Evolutionary conservation across 805 yeast species (phyloP).

Genomic region (Candida takata): DNA sequence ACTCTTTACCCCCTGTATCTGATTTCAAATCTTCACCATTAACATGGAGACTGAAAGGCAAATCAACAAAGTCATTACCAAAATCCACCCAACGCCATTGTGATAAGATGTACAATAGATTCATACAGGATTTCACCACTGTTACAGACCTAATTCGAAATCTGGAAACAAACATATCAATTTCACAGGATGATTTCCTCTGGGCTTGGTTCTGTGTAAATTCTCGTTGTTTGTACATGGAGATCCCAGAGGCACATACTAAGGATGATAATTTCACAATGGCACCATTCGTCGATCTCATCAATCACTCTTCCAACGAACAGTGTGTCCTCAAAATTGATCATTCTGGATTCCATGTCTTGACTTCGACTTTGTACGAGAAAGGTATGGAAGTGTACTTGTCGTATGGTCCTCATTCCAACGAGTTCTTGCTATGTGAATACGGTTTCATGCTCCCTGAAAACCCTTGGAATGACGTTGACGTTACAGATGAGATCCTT

Average conservation of each 20-base stretch:
- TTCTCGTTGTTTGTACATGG: slow-evolving; percentile 83
- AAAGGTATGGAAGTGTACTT: slow-evolving; percentile 54
- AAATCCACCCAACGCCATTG: slow-evolving; percentile 33
- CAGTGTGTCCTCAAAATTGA: slow-evolving; percentile 47
- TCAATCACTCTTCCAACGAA: slow-evolving; percentile 57
- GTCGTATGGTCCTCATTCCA: slow-evolving; percentile 85
- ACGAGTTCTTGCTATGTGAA: slow-evolving; percentile 74
- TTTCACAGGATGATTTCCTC: slow-evolving; percentile 28
- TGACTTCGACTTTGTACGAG: slow-evolving; percentile 26
- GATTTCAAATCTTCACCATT: slow-evolving; percentile 58
- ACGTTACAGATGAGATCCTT: slow-evolving; percentile 42
- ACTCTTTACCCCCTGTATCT: slow-evolving; percentile 48
- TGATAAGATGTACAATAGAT: slow-evolving; percentile 34
- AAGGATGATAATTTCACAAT: slow-evolving; percentile 68
- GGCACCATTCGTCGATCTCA: slow-evolving; percentile 87
- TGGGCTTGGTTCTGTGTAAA: slow-evolving; percentile 87
- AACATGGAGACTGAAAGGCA: slow-evolving; percentile 40
- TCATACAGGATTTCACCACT: slow-evolving; percentile 37
- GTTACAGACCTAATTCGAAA: slow-evolving; percentile 24
- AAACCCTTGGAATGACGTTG: slow-evolving; percentile 68
- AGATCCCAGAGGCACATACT: slow-evolving; percentile 46
- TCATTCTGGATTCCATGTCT: slow-evolving; percentile 46
- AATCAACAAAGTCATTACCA: slow-evolving; percentile 35
- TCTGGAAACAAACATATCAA: neutral
- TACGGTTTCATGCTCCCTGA: slow-evolving; percentile 66